These are phyloP conservation scores for Collybia sp. DNA, from an alignment of 768 basidiomycete genomes.

Conservation along the genomic window DNA sequence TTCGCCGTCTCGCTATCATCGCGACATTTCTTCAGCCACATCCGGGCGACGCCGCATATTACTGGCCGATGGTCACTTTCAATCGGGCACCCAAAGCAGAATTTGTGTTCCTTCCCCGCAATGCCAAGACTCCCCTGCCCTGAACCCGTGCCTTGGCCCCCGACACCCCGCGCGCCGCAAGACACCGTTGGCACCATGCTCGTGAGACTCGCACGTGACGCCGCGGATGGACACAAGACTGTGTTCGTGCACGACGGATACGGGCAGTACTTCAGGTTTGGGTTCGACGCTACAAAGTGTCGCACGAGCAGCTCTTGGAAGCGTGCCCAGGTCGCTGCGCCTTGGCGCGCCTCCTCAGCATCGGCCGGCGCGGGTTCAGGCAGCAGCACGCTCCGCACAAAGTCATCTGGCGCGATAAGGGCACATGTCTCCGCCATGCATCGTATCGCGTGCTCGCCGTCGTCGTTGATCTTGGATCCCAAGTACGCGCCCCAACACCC, in stretches of 20 bases:
- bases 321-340: constrained; percentile 52
- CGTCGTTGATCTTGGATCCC: constrained; percentile 75
- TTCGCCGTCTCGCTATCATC: constrained; percentile 99
- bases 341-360: constrained; percentile 24
- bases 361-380: constrained; percentile 20
- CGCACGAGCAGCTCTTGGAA: constrained; percentile 87
- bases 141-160: constrained; percentile 21
- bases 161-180: constrained; percentile 63
- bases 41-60: constrained; percentile 79
- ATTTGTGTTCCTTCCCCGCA: constrained; percentile 58
- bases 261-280: constrained; percentile 89
- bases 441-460: constrained; percentile 66
- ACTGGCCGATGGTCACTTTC: constrained; percentile 91
- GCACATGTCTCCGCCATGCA: constrained; percentile 83
- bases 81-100: constrained; percentile 93
- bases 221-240: constrained; percentile 83
- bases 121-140: constrained; percentile 19
- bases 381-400: constrained; percentile 53
- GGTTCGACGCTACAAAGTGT: constrained; percentile 83
- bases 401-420: constrained; percentile 58
- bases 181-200: constrained; percentile 85
- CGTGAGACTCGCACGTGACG: constrained; percentile 67
- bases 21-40: constrained; percentile 96
- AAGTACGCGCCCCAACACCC: constrained; percentile 84
- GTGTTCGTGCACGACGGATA: constrained; percentile 93